phyloP scores from a whole-genome alignment of 768 basidiomycete species.

The Naematelia encephala region DNA sequence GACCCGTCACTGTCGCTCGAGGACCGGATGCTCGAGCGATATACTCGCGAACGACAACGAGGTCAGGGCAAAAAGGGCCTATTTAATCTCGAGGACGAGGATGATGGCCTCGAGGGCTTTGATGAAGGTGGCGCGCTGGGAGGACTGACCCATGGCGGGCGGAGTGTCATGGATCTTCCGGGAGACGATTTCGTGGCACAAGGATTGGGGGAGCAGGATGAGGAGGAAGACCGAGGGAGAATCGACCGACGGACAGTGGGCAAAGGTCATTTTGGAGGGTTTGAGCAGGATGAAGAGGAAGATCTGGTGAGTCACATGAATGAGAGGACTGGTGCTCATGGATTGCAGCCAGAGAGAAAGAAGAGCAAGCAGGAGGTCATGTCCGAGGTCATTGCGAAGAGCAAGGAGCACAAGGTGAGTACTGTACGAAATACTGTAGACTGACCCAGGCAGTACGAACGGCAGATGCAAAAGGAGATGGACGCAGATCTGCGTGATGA shows the following conservation, averaged over 20 bases:
- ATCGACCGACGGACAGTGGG: constrained; percentile 67
- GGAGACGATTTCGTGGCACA: constrained; percentile 48
- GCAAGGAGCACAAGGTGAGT: constrained; percentile 88
- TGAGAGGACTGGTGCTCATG: neutral
- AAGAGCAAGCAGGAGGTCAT: constrained; percentile 94
- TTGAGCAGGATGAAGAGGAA: constrained; percentile 63
- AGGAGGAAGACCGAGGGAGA: constrained; percentile 64
- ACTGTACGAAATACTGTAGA: too few relatives aligned
- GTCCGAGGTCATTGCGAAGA: constrained; percentile 96
- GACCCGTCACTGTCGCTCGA: constrained; percentile 88
- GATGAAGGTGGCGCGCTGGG: constrained; percentile 40
- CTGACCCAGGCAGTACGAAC: constrained; percentile 66
- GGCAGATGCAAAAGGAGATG: constrained; percentile 83
- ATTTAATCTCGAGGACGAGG: constrained; percentile 70
- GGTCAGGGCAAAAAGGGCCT: constrained; percentile 61
- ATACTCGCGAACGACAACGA: constrained; percentile 71
- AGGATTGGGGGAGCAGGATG: constrained; percentile 42
- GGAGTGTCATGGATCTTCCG: constrained; percentile 44
- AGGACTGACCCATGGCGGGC: constrained; percentile 49
- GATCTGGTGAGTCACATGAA: constrained; percentile 53
- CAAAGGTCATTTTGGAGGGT: constrained; percentile 79
- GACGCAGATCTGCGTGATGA: constrained; percentile 81
- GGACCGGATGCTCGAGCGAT: constrained; percentile 94
- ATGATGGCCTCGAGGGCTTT: constrained; percentile 23
- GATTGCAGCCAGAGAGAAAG: constrained; percentile 68